Conservation (phyloP, 768 basidiomycete species). For the Russula foetens region DNA sequence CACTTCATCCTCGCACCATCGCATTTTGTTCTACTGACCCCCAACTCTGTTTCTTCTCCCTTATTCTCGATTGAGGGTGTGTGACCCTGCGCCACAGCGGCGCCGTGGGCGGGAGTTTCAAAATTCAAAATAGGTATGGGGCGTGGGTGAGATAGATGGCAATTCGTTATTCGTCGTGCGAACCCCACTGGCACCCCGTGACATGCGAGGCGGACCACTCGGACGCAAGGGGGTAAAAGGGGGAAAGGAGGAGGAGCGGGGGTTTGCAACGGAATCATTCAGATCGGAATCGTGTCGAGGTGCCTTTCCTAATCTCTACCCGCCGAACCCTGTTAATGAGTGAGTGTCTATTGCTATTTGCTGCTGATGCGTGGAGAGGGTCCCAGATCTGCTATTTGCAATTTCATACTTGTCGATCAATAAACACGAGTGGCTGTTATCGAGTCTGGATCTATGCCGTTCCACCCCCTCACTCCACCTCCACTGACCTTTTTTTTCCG, state of each 20-base stretch:
- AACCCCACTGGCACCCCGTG: background rate
- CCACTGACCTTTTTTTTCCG: background rate
- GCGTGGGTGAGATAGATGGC: background rate
- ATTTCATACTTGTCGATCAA: background rate
- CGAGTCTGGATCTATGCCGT: background rate
- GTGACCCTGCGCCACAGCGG: too few relatives aligned
- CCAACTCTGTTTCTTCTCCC: too few relatives aligned
- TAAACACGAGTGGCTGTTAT: background rate
- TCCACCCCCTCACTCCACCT: background rate
- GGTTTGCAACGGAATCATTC: background rate
- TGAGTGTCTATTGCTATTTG: slow-evolving; percentile 14
- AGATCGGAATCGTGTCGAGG: background rate
- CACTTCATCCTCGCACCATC: too few relatives aligned
- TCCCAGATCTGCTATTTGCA: background rate
- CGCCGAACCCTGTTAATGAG: background rate
- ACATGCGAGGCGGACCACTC: background rate
- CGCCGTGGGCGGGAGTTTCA: too few relatives aligned
- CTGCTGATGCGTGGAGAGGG: background rate
- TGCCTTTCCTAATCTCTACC: background rate
- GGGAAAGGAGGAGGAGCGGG: background rate
- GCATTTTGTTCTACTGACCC: too few relatives aligned
- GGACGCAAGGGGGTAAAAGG: background rate
- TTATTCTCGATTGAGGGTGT: too few relatives aligned
- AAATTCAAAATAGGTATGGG: background rate
- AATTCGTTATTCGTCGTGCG: background rate